phyloP scores from a whole-genome alignment of 306 rosid genomes.

The Cicer cuneatum region DNA sequence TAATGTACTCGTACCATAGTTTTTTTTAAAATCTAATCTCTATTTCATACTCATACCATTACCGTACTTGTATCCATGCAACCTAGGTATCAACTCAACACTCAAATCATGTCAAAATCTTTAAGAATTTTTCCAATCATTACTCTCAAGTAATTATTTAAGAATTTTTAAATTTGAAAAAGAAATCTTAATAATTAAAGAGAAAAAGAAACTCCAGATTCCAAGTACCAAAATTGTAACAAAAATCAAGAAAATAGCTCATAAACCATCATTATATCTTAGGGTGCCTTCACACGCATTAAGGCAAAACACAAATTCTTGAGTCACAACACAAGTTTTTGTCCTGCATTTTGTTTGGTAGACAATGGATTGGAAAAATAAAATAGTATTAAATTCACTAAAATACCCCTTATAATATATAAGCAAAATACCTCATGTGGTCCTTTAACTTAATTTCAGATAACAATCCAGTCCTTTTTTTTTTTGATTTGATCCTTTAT shows the following conservation, averaged over 20 bases:
- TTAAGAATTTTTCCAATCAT: background rate
- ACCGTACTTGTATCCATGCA: too few species aligned
- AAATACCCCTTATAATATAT: too few species aligned
- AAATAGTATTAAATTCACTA: background rate
- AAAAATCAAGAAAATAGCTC: background rate
- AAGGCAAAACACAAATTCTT: background rate
- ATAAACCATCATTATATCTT: conserved; percentile 15
- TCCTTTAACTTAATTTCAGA: too few species aligned
- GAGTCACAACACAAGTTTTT: background rate
- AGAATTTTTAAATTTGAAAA: background rate
- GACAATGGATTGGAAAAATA: background rate
- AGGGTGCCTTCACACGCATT: background rate
- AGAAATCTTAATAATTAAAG: background rate
- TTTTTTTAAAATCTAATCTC: too few species aligned
- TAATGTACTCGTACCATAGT: too few species aligned
- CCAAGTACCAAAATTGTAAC: background rate
- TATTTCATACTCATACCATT: too few species aligned
- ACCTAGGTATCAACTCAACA: background rate
- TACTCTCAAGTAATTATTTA: conserved; percentile 28
- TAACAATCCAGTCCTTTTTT: too few species aligned
- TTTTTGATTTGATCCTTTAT: too few species aligned
- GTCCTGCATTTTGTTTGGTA: background rate
- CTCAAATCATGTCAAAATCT: conserved; percentile 16
- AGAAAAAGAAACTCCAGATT: background rate
- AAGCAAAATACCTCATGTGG: too few species aligned